Conservation (phyloP, 2,329 filamentous ascomycete genomes). For the Aspergillus fructus region DNA sequence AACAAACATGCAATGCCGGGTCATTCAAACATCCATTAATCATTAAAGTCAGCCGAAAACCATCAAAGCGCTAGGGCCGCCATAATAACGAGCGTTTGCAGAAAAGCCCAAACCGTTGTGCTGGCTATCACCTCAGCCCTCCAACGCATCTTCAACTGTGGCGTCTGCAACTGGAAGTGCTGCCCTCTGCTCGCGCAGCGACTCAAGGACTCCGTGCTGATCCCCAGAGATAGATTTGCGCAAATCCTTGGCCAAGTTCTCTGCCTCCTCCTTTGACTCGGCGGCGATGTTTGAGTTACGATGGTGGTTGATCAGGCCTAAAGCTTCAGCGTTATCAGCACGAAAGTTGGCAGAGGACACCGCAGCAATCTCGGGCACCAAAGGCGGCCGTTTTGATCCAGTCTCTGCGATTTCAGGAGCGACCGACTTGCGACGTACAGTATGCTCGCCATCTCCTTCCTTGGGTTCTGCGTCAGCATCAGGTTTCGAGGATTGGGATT, state of each 20-base stretch:
- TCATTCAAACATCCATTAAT: slow-evolving; percentile 3
- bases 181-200: slow-evolving; percentile 30
- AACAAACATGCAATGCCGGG: slow-evolving; percentile 7
- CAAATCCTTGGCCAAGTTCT: slow-evolving; percentile 37
- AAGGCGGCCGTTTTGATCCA: slow-evolving; percentile 28
- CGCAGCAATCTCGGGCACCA: slow-evolving; percentile 37
- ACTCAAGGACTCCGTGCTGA: slow-evolving; percentile 24
- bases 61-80: not conserved
- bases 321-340: slow-evolving; percentile 34
- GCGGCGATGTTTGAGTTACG: slow-evolving; percentile 37
- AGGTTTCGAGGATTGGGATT: slow-evolving; percentile 12
- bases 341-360: slow-evolving; percentile 40
- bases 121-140: slow-evolving; percentile 2
- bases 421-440: slow-evolving; percentile 30
- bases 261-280: slow-evolving; percentile 33
- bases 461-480: slow-evolving; percentile 15
- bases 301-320: slow-evolving; percentile 42
- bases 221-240: slow-evolving; percentile 38
- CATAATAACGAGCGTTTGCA: not conserved
- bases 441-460: slow-evolving; percentile 16
- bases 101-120: not conserved
- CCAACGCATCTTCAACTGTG: slow-evolving; percentile 25
- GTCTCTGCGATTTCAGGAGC: slow-evolving; percentile 29
- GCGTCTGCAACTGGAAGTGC: slow-evolving; percentile 21
- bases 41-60: not conserved